Conservation (phyloP, 495 filamentous ascomycete genomes). For the Viridothelium virens region DNA sequence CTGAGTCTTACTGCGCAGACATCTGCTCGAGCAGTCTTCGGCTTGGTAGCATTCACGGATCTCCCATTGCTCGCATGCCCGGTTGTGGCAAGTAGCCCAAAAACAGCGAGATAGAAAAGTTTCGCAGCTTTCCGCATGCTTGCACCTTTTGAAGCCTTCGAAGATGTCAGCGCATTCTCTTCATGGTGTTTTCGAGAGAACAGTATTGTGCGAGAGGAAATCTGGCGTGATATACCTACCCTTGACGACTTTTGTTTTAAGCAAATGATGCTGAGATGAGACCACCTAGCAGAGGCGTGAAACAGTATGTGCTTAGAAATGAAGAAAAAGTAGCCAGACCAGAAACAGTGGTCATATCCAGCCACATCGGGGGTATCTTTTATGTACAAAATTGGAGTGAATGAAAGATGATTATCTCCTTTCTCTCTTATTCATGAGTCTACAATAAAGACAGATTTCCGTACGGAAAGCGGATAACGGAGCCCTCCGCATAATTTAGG, state of each 20-base stretch:
- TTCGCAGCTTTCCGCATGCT: conserved; percentile 20
- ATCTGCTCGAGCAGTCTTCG: conserved; percentile 41
- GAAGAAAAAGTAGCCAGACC: neutral
- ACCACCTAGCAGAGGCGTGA: conserved; percentile 5
- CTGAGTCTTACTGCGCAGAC: conserved; percentile 57
- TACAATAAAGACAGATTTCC: conserved; percentile 3
- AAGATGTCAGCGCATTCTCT: conserved; percentile 5
- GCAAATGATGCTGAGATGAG: neutral
- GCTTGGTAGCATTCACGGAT: conserved; percentile 18
- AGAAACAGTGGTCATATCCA: neutral
- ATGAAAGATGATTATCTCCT: neutral
- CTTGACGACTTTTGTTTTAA: neutral
- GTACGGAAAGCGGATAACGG: no score
- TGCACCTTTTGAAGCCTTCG: neutral
- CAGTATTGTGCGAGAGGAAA: neutral
- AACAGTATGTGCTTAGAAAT: neutral
- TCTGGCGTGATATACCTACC: neutral
- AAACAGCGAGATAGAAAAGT: conserved; percentile 30
- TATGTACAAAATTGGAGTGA: neutral
- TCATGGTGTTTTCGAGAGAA: neutral
- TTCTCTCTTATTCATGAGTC: neutral
- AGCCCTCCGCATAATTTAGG: neutral
- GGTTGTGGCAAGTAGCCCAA: conserved; percentile 19
- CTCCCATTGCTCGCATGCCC: conserved; percentile 16
- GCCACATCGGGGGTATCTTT: neutral